These are phyloP conservation scores for Artomyces pyxidatus DNA, from an alignment of 768 basidiomycete species.

Conservation along the genomic window DNA sequence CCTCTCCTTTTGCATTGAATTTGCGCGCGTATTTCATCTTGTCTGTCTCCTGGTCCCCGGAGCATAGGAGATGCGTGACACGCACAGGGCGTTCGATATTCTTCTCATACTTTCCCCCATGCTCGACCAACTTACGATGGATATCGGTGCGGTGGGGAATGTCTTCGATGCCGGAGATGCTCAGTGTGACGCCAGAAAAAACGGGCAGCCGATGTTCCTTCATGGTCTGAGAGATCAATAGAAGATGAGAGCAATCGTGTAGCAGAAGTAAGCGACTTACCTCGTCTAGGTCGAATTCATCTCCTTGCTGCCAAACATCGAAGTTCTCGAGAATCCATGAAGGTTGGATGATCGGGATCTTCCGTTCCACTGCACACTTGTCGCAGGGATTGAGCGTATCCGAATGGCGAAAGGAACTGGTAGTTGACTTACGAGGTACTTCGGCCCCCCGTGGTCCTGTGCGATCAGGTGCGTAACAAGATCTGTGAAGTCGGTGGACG, in stretches of 20 bases:
- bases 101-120: conserved; percentile 67
- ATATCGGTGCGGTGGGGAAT: conserved; percentile 53
- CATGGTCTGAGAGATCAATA: conserved; percentile 39
- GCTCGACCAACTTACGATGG: conserved; percentile 44
- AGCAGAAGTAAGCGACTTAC: conserved; percentile 29
- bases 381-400: conserved; percentile 1
- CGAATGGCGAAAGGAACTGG: not conserved
- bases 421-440: conserved; percentile 55
- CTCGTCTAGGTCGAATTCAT: conserved; percentile 61
- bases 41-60: conserved; percentile 54
- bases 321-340: conserved; percentile 73
- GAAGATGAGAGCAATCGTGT: not conserved
- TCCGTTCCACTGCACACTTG: conserved; percentile 76
- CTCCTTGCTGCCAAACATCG: conserved; percentile 68
- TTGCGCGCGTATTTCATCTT: conserved; percentile 77
- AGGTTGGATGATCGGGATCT: conserved; percentile 71
- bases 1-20: conserved; percentile 62
- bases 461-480: conserved; percentile 86
- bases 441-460: conserved; percentile 69
- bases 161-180: conserved; percentile 69
- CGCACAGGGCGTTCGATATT: conserved; percentile 68
- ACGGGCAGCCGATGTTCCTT: conserved; percentile 56
- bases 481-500: conserved; percentile 69
- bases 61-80: conserved; percentile 82
- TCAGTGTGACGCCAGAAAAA: conserved; percentile 64